Base-by-base conservation (phyloP, 345 rosid genomes). In the Acer negundo region DNA sequence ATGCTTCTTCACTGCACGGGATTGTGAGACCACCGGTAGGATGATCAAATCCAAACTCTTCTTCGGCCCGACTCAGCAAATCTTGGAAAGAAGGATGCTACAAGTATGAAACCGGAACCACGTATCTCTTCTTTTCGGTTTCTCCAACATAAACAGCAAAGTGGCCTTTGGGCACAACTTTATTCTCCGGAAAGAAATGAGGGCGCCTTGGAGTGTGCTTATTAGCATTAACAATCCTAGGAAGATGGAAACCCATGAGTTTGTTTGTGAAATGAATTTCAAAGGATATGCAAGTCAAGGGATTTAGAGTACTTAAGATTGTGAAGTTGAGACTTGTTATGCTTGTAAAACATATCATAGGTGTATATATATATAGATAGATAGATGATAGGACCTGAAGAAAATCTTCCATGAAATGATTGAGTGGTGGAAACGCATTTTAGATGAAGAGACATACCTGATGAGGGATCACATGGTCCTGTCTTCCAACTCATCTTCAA, bases 11-110 rank as follows among this genome's bases (percentile, higher is more conserved):
- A 2, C 53, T 80, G 75, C 84, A 86, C 0, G 89, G 89, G 26
- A 87, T 82, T 31, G 88, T 89, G 53, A 89, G 82, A 59, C 88
- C 89, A 2, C 89, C 89, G 78, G 76, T 83, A 1, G 91, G 87
- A 61, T 83, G 90, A 69, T 79, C 22, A 55, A 81, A 90, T 0
- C 90, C 88, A 40, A 83, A 82, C 69, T 80, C 87, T 82, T 86
- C 85, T 66, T 82, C 81, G 0, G 85, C 84, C 23, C 28, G 67
- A 47, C 40, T 72, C 7, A 90, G 86, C 79, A 88, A 72, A 59
- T 73, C 78, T 46, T 53, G 85, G 75, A 90, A 90, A 17, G 62
- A 82, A 56, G 88, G 87, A 40, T 86, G 81, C 75, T 62, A 86
- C 73, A 90, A 75, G 77, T 74, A 87, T 2, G 89, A 86, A 6